Conservation (phyloP, 2,329 filamentous ascomycete genomes). For the Eutypella sp. region DNA sequence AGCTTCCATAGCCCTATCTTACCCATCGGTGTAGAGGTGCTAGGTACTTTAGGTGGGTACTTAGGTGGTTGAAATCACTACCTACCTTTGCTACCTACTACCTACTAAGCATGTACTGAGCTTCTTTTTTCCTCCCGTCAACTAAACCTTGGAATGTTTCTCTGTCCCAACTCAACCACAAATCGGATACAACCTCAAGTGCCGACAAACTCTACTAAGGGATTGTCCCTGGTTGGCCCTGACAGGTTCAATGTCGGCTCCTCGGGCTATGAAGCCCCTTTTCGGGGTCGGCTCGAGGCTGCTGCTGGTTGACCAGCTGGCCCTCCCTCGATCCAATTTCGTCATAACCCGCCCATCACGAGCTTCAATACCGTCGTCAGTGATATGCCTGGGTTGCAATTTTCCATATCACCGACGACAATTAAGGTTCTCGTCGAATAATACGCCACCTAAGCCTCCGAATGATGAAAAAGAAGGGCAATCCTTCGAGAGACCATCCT, state of each 20-base stretch:
- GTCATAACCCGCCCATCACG: slow-evolving; percentile 8
- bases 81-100: neutral
- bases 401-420: slow-evolving; percentile 11
- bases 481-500: too few relatives aligned
- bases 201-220: too few relatives aligned
- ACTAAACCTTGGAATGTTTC: too few relatives aligned
- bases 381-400: slow-evolving; percentile 25
- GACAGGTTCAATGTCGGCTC: slow-evolving; percentile 18
- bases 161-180: too few relatives aligned
- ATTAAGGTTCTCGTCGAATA: slow-evolving; percentile 26
- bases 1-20: too few relatives aligned
- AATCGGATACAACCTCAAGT: too few relatives aligned
- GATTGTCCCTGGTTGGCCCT: too few relatives aligned
- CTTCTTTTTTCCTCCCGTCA: too few relatives aligned
- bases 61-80: too few relatives aligned
- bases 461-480: slow-evolving; percentile 1
- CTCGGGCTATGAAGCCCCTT: slow-evolving; percentile 22
- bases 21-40: too few relatives aligned
- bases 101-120: neutral
- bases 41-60: neutral
- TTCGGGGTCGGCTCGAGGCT: slow-evolving; percentile 21
- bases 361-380: slow-evolving; percentile 9
- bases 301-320: slow-evolving; percentile 22
- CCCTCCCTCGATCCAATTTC: slow-evolving; percentile 18
- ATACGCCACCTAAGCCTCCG: slow-evolving; percentile 16